Base-by-base conservation (phyloP, 768 basidiomycete genomes). In the Trametes meyenii region DNA sequence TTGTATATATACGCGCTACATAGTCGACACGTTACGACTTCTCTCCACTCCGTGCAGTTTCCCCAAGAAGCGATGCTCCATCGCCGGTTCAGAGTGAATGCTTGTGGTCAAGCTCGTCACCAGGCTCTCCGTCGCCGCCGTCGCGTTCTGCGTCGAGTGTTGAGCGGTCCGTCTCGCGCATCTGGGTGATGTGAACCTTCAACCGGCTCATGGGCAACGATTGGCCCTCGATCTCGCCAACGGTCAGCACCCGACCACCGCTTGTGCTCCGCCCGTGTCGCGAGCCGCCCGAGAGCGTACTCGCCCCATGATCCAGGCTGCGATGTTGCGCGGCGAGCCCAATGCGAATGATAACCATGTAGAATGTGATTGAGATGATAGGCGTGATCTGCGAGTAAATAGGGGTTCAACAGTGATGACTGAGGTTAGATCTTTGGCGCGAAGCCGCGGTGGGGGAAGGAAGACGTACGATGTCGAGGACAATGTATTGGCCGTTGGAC, bases 291-390 rank as follows among this genome's bases (percentile, higher is more conserved):
- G 3, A 24, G 48, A 55, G 24, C 42, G 38, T 33, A 26, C 38
- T 23, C 44, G 45, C 16, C 39, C 44, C 5, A 39, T 58, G 56
- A 21, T 58, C 39, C 1, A 14, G 33, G 40, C 49, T 58, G 12
- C 57, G 49, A 12, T 35, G 12, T 5, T 55, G 40, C 24, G 52
- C 38, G n/a, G 60, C 33, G 24, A 66, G 58, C 2, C 66, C 67
- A 42, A 66, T 61, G 13, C 66, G 66, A 44, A 71, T 60, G 59
- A 71, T 66, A 42, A 69, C 63, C 68, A 71, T 69, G 55, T 65
- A 71, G 55, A 71, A 71, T 17, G 68, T 58, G 24, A 71, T 66
- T 6, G 70, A 69, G 17, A 71, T 68, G 53, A 69, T 69, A 6
- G 70, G 68, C 56, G 64, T 66, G 17, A 63, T 60, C 70, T 71